Evolutionary conservation across 1,284 basidiomycete genomes (phyloP).

Genomic region (Blastosporella zonata): DNA sequence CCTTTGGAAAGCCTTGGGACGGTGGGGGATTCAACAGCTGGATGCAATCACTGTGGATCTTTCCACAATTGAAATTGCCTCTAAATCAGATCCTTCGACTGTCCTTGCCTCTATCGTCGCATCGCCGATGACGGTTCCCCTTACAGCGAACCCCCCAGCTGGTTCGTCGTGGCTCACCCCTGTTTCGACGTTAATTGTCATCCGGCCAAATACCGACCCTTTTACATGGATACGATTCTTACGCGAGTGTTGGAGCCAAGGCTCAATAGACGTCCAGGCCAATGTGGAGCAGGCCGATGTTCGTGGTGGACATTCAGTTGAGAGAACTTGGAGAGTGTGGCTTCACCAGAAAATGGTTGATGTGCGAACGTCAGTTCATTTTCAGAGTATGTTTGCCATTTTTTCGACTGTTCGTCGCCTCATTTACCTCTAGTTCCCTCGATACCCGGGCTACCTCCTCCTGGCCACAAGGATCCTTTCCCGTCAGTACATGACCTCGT

Average conservation of each 20-base stretch:
- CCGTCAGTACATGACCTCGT: conserved; percentile 58
- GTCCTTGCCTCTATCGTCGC: conserved; percentile 46
- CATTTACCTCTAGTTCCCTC: conserved; percentile 47
- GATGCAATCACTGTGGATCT: conserved; percentile 55
- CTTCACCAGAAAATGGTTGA: conserved; percentile 43
- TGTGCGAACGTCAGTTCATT: conserved; percentile 41
- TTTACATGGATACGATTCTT: conserved; percentile 49
- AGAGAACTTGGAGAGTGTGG: conserved; percentile 48
- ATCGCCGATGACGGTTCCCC: conserved; percentile 49
- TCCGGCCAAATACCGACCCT: conserved; percentile 54
- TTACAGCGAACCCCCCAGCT: conserved; percentile 54
- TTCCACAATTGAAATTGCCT: conserved; percentile 45
- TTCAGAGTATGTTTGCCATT: conserved; percentile 47
- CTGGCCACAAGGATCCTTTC: conserved; percentile 47
- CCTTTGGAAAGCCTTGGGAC: conserved; percentile 62
- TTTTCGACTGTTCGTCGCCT: not conserved
- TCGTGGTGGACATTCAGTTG: conserved; percentile 46
- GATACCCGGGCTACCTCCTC: conserved; percentile 63
- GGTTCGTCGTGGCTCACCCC: conserved; percentile 58
- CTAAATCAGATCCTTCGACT: conserved; percentile 36
- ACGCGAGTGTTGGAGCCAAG: conserved; percentile 56
- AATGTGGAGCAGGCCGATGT: conserved; percentile 42
- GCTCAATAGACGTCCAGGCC: conserved; percentile 43
- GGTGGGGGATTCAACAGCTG: conserved; percentile 58
- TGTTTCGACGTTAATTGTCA: conserved; percentile 48